A percentile compares a stretch with the other conserved stretches of the same genome.
Evolutionary conservation across 225 moss, liverwort and hornwort species (phyloP).

Genomic region (Lunularia cruciata): DNA sequence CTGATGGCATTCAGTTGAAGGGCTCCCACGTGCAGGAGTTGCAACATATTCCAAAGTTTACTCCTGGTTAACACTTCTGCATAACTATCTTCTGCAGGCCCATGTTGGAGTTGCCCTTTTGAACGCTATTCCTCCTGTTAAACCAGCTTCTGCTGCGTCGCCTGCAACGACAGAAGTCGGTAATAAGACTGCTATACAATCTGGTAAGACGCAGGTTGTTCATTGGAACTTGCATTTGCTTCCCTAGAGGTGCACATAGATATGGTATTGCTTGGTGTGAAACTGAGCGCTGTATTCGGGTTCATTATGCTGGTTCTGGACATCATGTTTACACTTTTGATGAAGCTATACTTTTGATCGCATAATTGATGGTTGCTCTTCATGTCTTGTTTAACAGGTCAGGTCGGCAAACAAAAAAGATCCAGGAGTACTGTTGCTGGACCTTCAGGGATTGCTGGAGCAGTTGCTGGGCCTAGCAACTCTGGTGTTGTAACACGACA

Average conservation of each 20-base stretch:
- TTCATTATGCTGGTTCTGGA: too few species aligned
- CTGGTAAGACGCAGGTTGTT: slow-evolving; percentile 17
- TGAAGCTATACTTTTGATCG: too few species aligned
- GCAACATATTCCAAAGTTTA: too few species aligned
- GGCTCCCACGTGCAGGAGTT: too few species aligned
- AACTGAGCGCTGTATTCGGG: too few species aligned
- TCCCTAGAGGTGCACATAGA: too few species aligned
- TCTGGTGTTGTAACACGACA: slow-evolving; percentile 46
- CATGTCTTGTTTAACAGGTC: background rate
- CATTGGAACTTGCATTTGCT: too few species aligned
- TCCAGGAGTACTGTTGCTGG: slow-evolving; percentile 59
- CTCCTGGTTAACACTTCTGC: too few species aligned
- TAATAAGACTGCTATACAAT: slow-evolving; percentile 1
- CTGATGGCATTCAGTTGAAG: background rate
- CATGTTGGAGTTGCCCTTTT: slow-evolving; percentile 96
- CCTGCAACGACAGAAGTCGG: slow-evolving; percentile 1
- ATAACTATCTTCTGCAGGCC: slow-evolving; percentile 45
- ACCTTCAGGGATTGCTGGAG: slow-evolving; percentile 55
- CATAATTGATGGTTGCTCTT: background rate
- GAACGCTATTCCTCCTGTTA: slow-evolving; percentile 75
- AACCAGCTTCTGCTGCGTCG: background rate
- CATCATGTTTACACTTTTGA: too few species aligned
- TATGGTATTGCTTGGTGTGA: too few species aligned
- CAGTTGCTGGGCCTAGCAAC: slow-evolving; percentile 39
- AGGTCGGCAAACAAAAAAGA: slow-evolving; percentile 54